Conservation (phyloP, 306 rosid genomes). For the Vachellia pachyceras region DNA sequence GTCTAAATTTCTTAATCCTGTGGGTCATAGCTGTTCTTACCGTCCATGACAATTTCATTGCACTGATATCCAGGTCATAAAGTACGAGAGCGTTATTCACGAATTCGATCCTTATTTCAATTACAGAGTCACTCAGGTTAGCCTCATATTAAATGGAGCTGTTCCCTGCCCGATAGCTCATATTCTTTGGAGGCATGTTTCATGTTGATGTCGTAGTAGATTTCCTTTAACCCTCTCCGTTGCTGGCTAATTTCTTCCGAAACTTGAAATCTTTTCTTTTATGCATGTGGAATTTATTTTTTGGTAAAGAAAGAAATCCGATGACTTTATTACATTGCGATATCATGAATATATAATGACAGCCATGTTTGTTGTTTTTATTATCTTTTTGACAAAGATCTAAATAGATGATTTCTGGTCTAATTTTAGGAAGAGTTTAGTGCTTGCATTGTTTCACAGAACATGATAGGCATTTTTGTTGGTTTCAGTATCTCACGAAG, state of each 20-base stretch:
- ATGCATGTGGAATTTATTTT: not conserved
- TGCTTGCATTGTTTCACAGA: not conserved
- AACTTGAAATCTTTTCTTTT: conserved; percentile 17
- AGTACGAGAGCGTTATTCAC: conserved; percentile 97
- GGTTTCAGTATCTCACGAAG: conserved; percentile 89
- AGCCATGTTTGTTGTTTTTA: conserved; percentile 45
- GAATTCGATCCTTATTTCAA: conserved; percentile 99
- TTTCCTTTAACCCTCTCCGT: not conserved
- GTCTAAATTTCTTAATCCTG: conserved; percentile 5
- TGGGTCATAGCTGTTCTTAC: conserved; percentile 17
- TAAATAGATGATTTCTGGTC: conserved; percentile 63
- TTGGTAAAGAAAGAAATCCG: not conserved
- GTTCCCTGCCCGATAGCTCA: conserved; percentile 7
- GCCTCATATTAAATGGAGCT: conserved; percentile 42
- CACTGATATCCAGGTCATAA: conserved; percentile 78
- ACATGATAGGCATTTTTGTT: conserved; percentile 47
- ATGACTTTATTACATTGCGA: not conserved
- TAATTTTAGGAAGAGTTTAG: not conserved
- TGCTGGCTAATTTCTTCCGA: conserved; percentile 26
- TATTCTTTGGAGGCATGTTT: conserved; percentile 10
- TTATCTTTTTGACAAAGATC: conserved; percentile 55
- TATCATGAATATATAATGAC: conserved; percentile 11
- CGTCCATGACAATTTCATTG: conserved; percentile 26
- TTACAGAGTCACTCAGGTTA: conserved; percentile 98
- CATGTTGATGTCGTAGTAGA: not conserved